Conservation (phyloP, 129 eudicot species). For the Tagetes patula region DNA sequence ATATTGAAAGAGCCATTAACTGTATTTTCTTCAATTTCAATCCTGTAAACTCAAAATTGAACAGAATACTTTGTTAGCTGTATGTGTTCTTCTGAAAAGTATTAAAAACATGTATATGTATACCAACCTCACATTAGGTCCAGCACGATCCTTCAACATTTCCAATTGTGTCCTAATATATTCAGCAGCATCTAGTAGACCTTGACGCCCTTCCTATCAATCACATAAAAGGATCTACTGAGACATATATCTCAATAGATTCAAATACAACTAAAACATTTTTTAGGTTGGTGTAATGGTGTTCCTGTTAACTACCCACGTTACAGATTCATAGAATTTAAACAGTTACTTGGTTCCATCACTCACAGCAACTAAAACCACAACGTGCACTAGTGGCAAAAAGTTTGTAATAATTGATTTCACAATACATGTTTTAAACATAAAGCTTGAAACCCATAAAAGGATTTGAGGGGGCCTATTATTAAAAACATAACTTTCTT, state of each 20-base stretch:
- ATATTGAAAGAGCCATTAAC: slow-evolving; percentile 95
- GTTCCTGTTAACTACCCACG: slow-evolving; percentile 10
- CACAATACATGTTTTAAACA: neutral
- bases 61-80: neutral
- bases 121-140: slow-evolving; percentile 67
- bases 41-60: slow-evolving; percentile 54
- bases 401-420: neutral
- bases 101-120: slow-evolving; percentile 16
- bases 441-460: slow-evolving; percentile 11
- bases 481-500: slow-evolving; percentile 15
- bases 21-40: slow-evolving; percentile 77
- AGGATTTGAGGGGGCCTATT: neutral
- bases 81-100: slow-evolving; percentile 2
- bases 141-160: slow-evolving; percentile 61
- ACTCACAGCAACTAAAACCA: slow-evolving; percentile 9
- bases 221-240: slow-evolving; percentile 22
- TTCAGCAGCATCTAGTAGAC: slow-evolving; percentile 74
- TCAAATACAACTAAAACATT: slow-evolving; percentile 4
- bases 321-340: neutral
- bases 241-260: neutral
- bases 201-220: slow-evolving; percentile 80
- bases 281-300: neutral
- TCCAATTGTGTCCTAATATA: slow-evolving; percentile 74
- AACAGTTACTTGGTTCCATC: slow-evolving; percentile 22
- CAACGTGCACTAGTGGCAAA: slow-evolving; percentile 4